A percentile compares a stretch with the other conserved stretches of the same genome.
Conservation (phyloP, 106 monocot species). For the Agapanthus africanus region DNA sequence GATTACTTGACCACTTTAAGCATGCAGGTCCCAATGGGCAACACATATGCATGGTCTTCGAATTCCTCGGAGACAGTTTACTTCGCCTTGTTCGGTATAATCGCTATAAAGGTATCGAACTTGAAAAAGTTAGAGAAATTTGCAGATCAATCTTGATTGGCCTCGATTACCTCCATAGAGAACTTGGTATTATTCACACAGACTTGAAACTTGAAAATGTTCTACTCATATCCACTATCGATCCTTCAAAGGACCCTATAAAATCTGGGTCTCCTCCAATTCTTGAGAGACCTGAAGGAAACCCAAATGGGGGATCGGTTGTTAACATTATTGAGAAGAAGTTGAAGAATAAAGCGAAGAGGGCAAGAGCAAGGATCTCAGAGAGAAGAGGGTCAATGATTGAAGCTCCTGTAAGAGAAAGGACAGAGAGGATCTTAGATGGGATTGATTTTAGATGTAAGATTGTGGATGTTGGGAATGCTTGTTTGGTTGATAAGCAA, state of each 20-base stretch:
- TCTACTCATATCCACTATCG: conserved; percentile 72
- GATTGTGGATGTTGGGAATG: conserved; percentile 93
- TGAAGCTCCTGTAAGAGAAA: conserved; percentile 2
- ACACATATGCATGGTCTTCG: conserved; percentile 98
- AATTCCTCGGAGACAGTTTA: conserved; percentile 85
- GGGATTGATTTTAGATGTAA: conserved; percentile 75
- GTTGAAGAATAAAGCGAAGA: conserved; percentile 59
- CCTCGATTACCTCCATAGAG: conserved; percentile 77
- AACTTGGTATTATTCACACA: conserved; percentile 74
- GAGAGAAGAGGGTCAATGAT: conserved; percentile 55
- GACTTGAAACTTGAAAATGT: conserved; percentile 93
- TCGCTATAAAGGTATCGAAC: conserved; percentile 63
- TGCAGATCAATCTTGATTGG: conserved; percentile 64
- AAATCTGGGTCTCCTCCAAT: conserved; percentile 58
- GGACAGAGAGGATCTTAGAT: conserved; percentile 55
- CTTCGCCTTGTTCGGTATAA: conserved; percentile 72
- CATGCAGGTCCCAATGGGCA: conserved; percentile 87
- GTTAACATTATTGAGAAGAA: conserved; percentile 48
- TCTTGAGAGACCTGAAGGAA: conserved; percentile 63
- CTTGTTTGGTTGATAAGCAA: conserved; percentile 69
- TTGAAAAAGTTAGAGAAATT: conserved; percentile 52
- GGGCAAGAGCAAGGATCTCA: conserved; percentile 59
- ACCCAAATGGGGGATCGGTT: conserved; percentile 24
- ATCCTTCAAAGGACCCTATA: conserved; percentile 81
- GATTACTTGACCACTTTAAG: conserved; percentile 91